phyloP scores from a whole-genome alignment of 1,284 basidiomycete species.

The Stereum hirsutum region DNA sequence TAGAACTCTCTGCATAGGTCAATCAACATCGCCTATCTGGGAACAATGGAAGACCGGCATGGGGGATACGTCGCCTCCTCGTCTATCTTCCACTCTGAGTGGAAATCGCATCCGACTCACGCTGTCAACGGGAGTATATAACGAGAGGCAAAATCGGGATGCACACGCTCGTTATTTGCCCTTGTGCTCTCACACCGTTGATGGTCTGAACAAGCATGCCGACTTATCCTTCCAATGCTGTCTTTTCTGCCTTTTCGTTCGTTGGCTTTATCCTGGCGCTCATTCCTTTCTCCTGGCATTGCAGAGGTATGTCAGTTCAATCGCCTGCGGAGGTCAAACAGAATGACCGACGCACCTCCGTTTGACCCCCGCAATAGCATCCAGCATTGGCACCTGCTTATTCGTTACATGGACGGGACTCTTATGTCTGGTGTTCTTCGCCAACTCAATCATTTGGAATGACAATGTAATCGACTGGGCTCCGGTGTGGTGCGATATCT shows the following conservation, averaged over 20 bases:
- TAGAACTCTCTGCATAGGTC: no score
- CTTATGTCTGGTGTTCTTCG: conserved; percentile 18
- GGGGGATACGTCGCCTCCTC: no score
- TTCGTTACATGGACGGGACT: conserved; percentile 27
- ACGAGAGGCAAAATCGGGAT: no score
- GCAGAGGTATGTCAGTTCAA: conserved; percentile 13
- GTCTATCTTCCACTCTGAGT: no score
- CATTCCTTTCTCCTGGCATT: conserved; percentile 28
- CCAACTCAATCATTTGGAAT: conserved; percentile 31
- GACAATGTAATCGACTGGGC: conserved; percentile 19
- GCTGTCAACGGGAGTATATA: no score
- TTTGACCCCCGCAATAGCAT: no score
- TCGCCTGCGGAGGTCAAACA: background rate
- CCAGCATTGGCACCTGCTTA: conserved; percentile 26
- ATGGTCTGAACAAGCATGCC: conserved; percentile 1
- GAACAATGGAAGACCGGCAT: no score
- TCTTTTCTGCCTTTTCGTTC: conserved; percentile 20
- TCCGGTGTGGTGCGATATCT: conserved; percentile 36
- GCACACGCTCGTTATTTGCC: no score
- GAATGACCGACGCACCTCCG: background rate
- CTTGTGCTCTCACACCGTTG: background rate
- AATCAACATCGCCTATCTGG: no score
- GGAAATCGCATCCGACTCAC: no score
- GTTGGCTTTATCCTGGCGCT: conserved; percentile 23
- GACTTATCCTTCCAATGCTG: conserved; percentile 11